These are phyloP conservation scores for Asterella californica DNA, from an alignment of 225 moss, liverwort and hornwort species.

Conservation along the genomic window DNA sequence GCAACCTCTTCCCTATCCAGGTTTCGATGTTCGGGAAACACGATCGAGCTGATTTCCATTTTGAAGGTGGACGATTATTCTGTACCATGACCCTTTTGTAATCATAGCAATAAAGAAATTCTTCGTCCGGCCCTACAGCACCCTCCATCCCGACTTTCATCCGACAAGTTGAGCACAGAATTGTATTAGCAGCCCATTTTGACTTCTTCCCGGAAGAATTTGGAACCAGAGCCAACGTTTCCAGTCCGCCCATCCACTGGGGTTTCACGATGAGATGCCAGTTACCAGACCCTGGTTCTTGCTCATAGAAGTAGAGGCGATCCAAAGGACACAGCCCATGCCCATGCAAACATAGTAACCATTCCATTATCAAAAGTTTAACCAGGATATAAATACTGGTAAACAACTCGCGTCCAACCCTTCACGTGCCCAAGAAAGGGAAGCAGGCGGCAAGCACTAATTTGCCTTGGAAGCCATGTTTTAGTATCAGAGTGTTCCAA, in stretches of 20 bases:
- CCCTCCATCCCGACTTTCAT: slow-evolving; percentile 18
- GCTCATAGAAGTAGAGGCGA: slow-evolving; percentile 27
- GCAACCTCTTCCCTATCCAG: background rate
- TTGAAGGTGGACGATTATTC: background rate
- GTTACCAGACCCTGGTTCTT: slow-evolving; percentile 3
- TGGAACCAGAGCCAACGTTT: background rate
- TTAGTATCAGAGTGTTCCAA: background rate
- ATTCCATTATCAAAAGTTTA: slow-evolving; percentile 14
- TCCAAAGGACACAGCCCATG: slow-evolving; percentile 17
- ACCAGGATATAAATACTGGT: background rate
- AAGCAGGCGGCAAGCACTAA: background rate
- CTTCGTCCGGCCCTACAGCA: slow-evolving; percentile 20
- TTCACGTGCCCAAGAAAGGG: background rate
- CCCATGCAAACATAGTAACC: slow-evolving; percentile 4
- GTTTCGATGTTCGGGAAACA: background rate
- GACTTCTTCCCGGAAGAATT: background rate
- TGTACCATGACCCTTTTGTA: background rate
- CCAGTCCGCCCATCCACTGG: slow-evolving; percentile 10
- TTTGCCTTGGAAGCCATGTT: background rate
- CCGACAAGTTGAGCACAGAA: slow-evolving; percentile 8
- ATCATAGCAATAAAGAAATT: slow-evolving; percentile 21
- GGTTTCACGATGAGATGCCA: slow-evolving; percentile 33
- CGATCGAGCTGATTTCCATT: background rate
- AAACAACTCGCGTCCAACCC: background rate
- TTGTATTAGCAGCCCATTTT: background rate